These are phyloP conservation scores for Cochlearia excelsa DNA, from an alignment of 345 rosid species.

Conservation along the genomic window DNA sequence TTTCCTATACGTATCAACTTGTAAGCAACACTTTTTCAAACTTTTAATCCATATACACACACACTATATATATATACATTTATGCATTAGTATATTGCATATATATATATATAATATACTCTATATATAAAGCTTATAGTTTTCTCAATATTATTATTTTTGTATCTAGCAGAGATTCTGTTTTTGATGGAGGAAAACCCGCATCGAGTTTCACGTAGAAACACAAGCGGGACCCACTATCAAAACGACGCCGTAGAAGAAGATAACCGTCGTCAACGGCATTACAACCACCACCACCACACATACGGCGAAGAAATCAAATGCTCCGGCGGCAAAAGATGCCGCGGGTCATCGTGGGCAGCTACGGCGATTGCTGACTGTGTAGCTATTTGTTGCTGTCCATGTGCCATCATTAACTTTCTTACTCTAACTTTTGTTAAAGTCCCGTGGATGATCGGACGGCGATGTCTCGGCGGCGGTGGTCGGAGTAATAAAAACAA, in stretches of 20 bases:
- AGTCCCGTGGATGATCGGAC: slow-evolving; percentile 65
- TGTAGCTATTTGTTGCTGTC: slow-evolving; percentile 86
- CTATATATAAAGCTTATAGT: neutral
- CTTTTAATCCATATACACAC: slow-evolving; percentile 25
- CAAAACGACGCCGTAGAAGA: slow-evolving; percentile 23
- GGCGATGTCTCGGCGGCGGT: slow-evolving; percentile 50
- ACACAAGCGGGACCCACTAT: slow-evolving; percentile 24
- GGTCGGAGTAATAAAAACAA: slow-evolving; percentile 25
- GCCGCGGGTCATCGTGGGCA: slow-evolving; percentile 66
- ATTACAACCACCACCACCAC: slow-evolving; percentile 32
- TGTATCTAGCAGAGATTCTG: slow-evolving; percentile 1
- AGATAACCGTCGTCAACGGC: slow-evolving; percentile 27
- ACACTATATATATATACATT: neutral
- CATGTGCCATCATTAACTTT: slow-evolving; percentile 67
- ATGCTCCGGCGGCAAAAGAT: slow-evolving; percentile 66
- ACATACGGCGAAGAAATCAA: slow-evolving; percentile 36
- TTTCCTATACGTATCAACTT: slow-evolving; percentile 41
- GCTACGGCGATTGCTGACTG: slow-evolving; percentile 75
- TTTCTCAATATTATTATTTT: neutral
- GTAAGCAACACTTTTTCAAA: slow-evolving; percentile 26
- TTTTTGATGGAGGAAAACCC: slow-evolving; percentile 47
- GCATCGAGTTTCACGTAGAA: slow-evolving; percentile 43
- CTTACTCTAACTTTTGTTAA: slow-evolving; percentile 65
- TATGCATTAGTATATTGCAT: neutral
- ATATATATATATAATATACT: neutral